Percentiles rank a stretch among this genome's conserved stretches.
Conservation (phyloP, 371 early-diverging fungal species). For the Mycotypha africana region DNA sequence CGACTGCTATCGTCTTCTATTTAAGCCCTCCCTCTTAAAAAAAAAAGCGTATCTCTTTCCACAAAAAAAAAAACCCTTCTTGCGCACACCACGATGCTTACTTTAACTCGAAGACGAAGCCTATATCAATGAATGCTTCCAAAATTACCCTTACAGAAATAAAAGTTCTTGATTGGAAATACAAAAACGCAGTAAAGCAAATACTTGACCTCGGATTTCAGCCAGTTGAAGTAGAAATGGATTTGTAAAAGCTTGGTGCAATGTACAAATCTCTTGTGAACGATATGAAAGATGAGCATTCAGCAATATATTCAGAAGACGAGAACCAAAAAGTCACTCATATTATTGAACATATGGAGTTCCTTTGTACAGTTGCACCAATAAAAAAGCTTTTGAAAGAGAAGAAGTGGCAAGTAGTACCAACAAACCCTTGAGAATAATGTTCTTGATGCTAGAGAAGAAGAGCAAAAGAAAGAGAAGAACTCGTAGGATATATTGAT, state of each 20-base stretch:
- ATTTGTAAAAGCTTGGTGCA: constrained; percentile 3
- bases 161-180: constrained; percentile 6
- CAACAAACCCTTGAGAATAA: constrained; percentile 1
- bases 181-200: not conserved
- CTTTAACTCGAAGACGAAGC: not conserved
- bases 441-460: constrained; percentile 6
- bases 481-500: too few species aligned
- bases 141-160: not conserved
- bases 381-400: constrained; percentile 5
- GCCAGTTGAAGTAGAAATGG: not conserved
- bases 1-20: not conserved
- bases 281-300: not conserved
- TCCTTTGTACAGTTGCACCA: constrained; percentile 2
- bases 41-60: not conserved
- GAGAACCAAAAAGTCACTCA: not conserved
- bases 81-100: not conserved
- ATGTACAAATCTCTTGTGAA: not conserved
- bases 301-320: not conserved
- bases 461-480: not conserved
- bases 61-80: not conserved
- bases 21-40: not conserved
- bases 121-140: not conserved
- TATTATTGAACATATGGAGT: constrained; percentile 3
- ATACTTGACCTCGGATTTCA: constrained; percentile 4
- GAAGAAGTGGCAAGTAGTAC: constrained; percentile 1